These are phyloP conservation scores for Cyberlindnera mrakii DNA, from an alignment of 805 yeast genomes.

Conservation along the genomic window DNA sequence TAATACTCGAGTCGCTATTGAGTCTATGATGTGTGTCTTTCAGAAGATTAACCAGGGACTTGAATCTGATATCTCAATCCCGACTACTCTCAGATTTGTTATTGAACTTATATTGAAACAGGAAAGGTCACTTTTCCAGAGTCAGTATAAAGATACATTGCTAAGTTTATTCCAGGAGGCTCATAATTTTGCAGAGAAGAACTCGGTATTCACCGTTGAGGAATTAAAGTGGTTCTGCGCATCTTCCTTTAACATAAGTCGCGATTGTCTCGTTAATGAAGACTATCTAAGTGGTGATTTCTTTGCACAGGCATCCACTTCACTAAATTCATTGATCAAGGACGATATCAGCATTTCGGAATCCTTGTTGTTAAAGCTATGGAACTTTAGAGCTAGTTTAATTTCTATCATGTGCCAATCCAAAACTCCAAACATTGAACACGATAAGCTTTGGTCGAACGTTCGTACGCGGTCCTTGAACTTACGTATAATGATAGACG, in stretches of 20 bases:
- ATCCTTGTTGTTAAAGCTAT: constrained; percentile 11
- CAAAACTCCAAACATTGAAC: constrained; percentile 3
- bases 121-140: constrained; percentile 1
- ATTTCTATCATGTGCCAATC: constrained; percentile 15
- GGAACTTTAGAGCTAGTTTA: constrained; percentile 14
- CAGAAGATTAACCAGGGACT: constrained; percentile 16
- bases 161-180: constrained; percentile 10
- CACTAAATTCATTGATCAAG: constrained; percentile 18
- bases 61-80: constrained; percentile 17
- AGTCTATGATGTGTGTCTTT: constrained; percentile 23
- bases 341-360: constrained; percentile 24
- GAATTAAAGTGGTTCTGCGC: constrained; percentile 38
- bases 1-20: constrained; percentile 21
- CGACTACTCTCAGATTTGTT: constrained; percentile 26
- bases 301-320: constrained; percentile 18
- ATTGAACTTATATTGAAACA: constrained; percentile 26
- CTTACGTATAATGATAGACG: constrained; percentile 12
- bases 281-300: constrained; percentile 10
- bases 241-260: constrained; percentile 27
- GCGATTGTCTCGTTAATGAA: constrained; percentile 19
- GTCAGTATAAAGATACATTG: constrained; percentile 9
- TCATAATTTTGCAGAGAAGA: constrained; percentile 7
- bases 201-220: constrained; percentile 19
- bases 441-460: constrained; percentile 7
- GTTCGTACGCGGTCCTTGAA: constrained; percentile 6